phyloP scores from a whole-genome alignment of 2,329 filamentous ascomycete genomes.

The Ophiocordyceps unilateralis region DNA sequence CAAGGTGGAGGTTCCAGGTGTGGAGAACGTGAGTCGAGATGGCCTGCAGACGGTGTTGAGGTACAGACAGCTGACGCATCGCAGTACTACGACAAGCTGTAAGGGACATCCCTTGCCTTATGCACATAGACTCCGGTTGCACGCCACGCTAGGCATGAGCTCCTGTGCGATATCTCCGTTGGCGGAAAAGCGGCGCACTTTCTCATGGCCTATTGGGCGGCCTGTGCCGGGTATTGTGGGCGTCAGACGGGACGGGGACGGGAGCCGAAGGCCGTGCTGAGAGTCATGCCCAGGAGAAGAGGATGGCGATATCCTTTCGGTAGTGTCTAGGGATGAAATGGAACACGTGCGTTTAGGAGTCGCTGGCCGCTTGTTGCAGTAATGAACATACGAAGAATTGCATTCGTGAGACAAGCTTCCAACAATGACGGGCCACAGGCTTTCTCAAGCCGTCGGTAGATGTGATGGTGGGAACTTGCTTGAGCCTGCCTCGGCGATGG shows the following conservation, averaged over 20 bases:
- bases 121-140: slow-evolving; percentile 27
- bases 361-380: not conserved
- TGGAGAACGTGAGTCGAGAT: slow-evolving; percentile 70
- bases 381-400: not conserved
- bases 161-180: slow-evolving; percentile 22
- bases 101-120: slow-evolving; percentile 30
- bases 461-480: too few species aligned
- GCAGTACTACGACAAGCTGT: slow-evolving; percentile 98
- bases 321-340: slow-evolving; percentile 22
- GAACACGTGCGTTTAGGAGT: slow-evolving; percentile 10
- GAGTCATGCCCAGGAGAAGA: slow-evolving; percentile 20
- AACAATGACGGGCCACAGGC: too few species aligned
- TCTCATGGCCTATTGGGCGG: slow-evolving; percentile 9
- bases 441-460: too few species aligned
- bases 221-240: slow-evolving; percentile 1
- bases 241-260: slow-evolving; percentile 10
- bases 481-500: too few species aligned
- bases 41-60: not conserved
- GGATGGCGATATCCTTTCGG: slow-evolving; percentile 22
- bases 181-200: slow-evolving; percentile 13
- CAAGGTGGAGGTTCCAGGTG: slow-evolving; percentile 84
- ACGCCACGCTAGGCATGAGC: slow-evolving; percentile 22
- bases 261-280: slow-evolving; percentile 17
- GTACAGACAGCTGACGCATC: slow-evolving; percentile 7
- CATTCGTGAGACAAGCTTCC: too few species aligned